Percentiles rank a stretch among this genome's conserved stretches.
These are phyloP conservation scores for Coffea eugenioides DNA, from an alignment of 257 asterid genomes.

Conservation along the genomic window DNA sequence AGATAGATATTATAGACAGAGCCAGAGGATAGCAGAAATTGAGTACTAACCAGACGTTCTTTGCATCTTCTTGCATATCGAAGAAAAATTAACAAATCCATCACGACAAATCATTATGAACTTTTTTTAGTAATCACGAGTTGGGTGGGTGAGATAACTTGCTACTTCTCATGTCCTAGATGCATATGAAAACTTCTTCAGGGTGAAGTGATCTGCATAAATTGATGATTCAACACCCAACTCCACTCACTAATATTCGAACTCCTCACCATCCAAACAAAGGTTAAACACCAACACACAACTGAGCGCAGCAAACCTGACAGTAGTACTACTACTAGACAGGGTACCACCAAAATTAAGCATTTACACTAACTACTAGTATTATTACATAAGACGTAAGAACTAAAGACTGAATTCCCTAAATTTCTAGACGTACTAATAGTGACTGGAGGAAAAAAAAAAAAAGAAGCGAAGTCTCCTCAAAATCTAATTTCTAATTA, in stretches of 20 bases:
- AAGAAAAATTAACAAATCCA: neutral
- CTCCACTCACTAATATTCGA: neutral
- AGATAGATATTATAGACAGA: neutral
- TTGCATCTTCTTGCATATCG: neutral
- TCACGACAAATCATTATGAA: neutral
- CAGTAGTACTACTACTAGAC: neutral
- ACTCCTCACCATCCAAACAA: neutral
- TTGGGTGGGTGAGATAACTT: neutral
- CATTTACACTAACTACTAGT: constrained; percentile 16
- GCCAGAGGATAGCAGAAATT: neutral
- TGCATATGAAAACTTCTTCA: neutral
- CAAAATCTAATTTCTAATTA: constrained; percentile 33
- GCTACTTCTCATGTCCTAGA: neutral
- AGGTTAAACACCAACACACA: neutral
- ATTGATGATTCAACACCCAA: neutral
- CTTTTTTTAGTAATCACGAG: neutral
- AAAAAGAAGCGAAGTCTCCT: neutral
- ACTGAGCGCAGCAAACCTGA: neutral
- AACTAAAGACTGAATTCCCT: neutral
- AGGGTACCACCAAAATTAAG: constrained; percentile 16
- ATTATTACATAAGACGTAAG: neutral
- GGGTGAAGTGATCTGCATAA: neutral
- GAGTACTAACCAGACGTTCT: neutral
- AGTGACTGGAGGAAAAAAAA: neutral
- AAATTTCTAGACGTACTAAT: neutral